Percentiles rank a stretch among this genome's conserved stretches.
phyloP scores from a whole-genome alignment of 257 asterid species.

The Nicotiana obtusifolia region DNA sequence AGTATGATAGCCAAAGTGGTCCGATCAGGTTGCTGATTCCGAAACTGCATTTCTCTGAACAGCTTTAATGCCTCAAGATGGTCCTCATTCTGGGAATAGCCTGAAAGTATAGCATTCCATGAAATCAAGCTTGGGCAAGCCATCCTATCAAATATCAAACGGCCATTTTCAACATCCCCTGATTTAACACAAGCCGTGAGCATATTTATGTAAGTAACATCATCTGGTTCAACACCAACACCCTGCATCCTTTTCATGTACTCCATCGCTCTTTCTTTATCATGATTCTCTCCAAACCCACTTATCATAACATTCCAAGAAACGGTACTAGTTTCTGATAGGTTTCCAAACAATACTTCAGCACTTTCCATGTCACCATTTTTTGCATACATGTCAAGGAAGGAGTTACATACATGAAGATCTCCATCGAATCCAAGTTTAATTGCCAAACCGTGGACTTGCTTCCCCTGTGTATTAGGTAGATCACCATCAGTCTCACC shows the following conservation, averaged over 20 bases:
- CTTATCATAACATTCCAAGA: constrained; percentile 28
- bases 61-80: constrained; percentile 20
- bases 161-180: constrained; percentile 5
- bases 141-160: constrained; percentile 11
- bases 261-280: constrained; percentile 1
- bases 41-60: constrained; percentile 16
- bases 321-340: constrained; percentile 13
- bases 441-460: constrained; percentile 6
- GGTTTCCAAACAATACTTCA: constrained; percentile 4
- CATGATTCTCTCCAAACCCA: constrained; percentile 8
- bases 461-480: background rate
- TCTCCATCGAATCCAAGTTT: constrained; percentile 10
- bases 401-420: constrained; percentile 8
- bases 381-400: constrained; percentile 12
- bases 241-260: background rate
- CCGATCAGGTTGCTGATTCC: constrained; percentile 18
- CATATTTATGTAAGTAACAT: constrained; percentile 10
- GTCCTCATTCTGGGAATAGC: constrained; percentile 21
- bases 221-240: constrained; percentile 4
- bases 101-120: constrained; percentile 15
- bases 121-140: constrained; percentile 9
- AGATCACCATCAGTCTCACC: constrained; percentile 4
- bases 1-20: constrained; percentile 21
- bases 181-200: constrained; percentile 1
- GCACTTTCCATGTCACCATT: constrained; percentile 7